These are phyloP conservation scores for Alnus rubra DNA, from an alignment of 306 rosid genomes.

Conservation along the genomic window DNA sequence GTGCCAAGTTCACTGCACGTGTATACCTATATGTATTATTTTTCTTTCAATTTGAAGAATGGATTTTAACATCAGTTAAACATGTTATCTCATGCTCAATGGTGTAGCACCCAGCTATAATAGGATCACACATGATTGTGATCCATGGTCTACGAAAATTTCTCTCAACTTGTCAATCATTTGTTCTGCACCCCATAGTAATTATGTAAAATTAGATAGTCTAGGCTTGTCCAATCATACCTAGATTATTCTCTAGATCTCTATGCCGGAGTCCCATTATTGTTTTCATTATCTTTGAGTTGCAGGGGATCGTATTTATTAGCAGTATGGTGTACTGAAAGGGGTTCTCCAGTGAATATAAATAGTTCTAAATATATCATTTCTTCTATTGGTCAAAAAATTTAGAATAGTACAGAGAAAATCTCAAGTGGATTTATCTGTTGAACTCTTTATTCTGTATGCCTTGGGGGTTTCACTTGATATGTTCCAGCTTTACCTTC, in stretches of 20 bases:
- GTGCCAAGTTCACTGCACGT: neutral
- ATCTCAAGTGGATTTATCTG: neutral
- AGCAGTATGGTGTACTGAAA: neutral
- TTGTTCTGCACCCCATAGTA: neutral
- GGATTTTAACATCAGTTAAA: neutral
- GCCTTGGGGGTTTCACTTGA: neutral
- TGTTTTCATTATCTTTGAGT: neutral
- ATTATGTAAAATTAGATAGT: neutral
- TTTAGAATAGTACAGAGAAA: neutral
- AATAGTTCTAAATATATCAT: neutral
- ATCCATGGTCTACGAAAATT: neutral
- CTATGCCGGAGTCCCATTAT: neutral
- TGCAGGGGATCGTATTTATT: neutral
- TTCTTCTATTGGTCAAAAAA: neutral
- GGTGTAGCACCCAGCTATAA: neutral
- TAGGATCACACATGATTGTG: neutral
- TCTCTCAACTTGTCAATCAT: neutral
- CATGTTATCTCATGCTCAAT: neutral
- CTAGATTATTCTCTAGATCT: neutral
- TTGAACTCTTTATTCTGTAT: neutral
- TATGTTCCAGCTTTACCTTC: neutral
- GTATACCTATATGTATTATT: neutral
- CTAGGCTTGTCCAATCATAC: neutral
- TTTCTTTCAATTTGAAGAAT: neutral
- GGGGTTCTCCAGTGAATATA: neutral